Evolutionary conservation across 1,139 yeast genomes (phyloP).

Genomic region (Candida neerlandica): DNA sequence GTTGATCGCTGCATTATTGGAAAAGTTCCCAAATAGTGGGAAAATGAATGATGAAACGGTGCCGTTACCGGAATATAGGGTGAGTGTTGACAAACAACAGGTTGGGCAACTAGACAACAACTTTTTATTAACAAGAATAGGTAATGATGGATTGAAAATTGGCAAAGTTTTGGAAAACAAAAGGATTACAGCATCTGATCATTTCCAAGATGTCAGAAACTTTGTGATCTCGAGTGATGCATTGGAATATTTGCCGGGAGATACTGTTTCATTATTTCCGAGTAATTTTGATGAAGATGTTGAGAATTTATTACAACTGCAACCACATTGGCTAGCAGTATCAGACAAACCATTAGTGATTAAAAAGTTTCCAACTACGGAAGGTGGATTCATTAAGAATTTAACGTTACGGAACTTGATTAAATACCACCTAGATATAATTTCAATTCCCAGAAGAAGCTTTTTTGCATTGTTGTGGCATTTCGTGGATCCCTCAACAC

Average conservation of each 20-base stretch:
- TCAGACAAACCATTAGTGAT: constrained; percentile 60
- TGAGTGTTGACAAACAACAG: constrained; percentile 6
- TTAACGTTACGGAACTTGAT: constrained; percentile 71
- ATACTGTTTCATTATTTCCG: constrained; percentile 77
- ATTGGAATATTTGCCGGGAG: constrained; percentile 68
- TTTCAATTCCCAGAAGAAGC: constrained; percentile 80
- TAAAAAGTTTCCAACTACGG: constrained; percentile 31
- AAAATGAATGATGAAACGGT: constrained; percentile 18
- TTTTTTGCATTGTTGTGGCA: constrained; percentile 74
- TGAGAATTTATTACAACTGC: constrained; percentile 63
- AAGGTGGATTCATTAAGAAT: constrained; percentile 62
- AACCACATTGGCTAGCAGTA: constrained; percentile 65
- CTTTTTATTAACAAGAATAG: constrained; percentile 5
- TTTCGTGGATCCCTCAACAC: constrained; percentile 57
- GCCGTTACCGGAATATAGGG: constrained; percentile 21
- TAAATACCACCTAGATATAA: constrained; percentile 78
- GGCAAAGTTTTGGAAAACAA: constrained; percentile 53
- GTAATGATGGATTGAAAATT: constrained; percentile 14
- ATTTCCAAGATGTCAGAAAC: constrained; percentile 89
- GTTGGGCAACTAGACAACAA: background rate
- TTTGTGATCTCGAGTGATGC: constrained; percentile 45
- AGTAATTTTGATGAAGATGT: constrained; percentile 68
- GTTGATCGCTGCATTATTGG: constrained; percentile 44
- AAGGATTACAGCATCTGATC: constrained; percentile 67
- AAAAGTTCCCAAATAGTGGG: constrained; percentile 9